Percentiles rank a stretch among this genome's conserved stretches.
phyloP scores from a whole-genome alignment of 306 rosid genomes.

The Biancaea sappan region DNA sequence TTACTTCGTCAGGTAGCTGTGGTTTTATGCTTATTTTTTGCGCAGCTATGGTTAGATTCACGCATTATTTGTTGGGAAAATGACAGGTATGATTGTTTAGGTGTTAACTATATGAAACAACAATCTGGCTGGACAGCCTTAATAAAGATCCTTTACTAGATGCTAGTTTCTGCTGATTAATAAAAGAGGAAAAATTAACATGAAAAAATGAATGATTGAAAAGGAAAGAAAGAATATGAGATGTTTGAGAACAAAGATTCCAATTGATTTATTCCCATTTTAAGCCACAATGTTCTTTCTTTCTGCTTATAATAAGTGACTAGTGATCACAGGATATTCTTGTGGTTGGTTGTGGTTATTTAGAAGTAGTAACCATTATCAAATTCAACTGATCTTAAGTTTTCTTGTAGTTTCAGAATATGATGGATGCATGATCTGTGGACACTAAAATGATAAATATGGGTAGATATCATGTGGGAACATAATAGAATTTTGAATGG shows the following conservation, averaged over 20 bases:
- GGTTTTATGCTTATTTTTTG: neutral
- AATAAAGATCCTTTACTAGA: conserved; percentile 15
- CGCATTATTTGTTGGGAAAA: conserved; percentile 1
- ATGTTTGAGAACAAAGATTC: conserved; percentile 17
- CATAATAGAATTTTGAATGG: neutral
- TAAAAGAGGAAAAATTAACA: neutral
- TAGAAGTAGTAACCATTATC: conserved; percentile 7
- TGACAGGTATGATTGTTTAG: neutral
- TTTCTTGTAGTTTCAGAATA: conserved; percentile 9
- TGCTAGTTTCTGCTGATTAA: conserved; percentile 21
- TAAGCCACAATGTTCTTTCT: neutral
- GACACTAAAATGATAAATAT: conserved; percentile 2
- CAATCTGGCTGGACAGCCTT: conserved; percentile 22
- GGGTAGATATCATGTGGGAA: conserved; percentile 4
- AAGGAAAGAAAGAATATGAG: conserved; percentile 6
- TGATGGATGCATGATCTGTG: neutral
- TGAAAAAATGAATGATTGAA: neutral
- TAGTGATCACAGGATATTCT: conserved; percentile 2
- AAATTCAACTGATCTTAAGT: conserved; percentile 19
- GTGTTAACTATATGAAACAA: conserved; percentile 22
- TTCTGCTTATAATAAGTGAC: conserved; percentile 21
- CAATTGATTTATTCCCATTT: conserved; percentile 33
- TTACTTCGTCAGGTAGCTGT: conserved; percentile 33
- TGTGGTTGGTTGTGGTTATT: conserved; percentile 21
- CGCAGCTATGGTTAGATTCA: neutral